These are phyloP conservation scores for Cryoendolithus antarcticus DNA, from an alignment of 2,329 filamentous ascomycete species.

Conservation along the genomic window DNA sequence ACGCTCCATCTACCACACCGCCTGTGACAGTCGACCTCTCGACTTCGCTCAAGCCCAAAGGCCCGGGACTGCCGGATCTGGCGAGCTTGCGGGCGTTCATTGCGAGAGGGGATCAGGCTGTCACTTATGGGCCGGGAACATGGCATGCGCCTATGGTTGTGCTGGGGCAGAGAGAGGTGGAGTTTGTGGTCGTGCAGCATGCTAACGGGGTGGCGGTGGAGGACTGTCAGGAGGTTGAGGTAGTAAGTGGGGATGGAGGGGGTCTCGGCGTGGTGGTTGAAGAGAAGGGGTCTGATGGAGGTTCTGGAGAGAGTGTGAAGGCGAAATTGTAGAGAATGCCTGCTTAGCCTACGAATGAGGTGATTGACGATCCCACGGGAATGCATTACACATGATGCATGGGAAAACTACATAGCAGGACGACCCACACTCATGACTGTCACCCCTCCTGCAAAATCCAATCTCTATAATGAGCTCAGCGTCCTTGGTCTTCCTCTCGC, in stretches of 20 bases:
- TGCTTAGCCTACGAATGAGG: too few species aligned
- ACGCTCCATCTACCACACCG: constrained; percentile 22
- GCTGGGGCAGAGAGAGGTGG: constrained; percentile 56
- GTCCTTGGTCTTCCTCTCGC: too few species aligned
- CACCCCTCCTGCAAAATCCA: too few species aligned
- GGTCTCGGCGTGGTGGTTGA: constrained; percentile 18
- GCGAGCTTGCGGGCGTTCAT: constrained; percentile 61
- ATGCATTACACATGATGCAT: too few species aligned
- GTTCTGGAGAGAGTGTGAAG: too few species aligned
- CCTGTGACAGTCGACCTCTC: constrained; percentile 6
- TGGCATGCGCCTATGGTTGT: constrained; percentile 98
- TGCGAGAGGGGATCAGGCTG: constrained; percentile 64
- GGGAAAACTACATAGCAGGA: too few species aligned
- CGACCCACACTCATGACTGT: too few species aligned
- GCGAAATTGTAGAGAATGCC: too few species aligned
- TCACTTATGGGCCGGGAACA: constrained; percentile 83
- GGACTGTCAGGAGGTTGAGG: constrained; percentile 71
- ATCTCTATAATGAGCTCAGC: too few species aligned
- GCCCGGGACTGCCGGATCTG: constrained; percentile 59
- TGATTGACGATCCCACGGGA: too few species aligned
- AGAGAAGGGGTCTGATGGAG: constrained; percentile 4
- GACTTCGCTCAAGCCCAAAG: constrained; percentile 21
- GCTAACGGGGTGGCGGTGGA: constrained; percentile 69
- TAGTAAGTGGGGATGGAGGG: constrained; percentile 22
- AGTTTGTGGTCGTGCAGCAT: constrained; percentile 85